Conservation (phyloP, 2,329 filamentous ascomycete genomes). For the Daldinia sp. region DNA sequence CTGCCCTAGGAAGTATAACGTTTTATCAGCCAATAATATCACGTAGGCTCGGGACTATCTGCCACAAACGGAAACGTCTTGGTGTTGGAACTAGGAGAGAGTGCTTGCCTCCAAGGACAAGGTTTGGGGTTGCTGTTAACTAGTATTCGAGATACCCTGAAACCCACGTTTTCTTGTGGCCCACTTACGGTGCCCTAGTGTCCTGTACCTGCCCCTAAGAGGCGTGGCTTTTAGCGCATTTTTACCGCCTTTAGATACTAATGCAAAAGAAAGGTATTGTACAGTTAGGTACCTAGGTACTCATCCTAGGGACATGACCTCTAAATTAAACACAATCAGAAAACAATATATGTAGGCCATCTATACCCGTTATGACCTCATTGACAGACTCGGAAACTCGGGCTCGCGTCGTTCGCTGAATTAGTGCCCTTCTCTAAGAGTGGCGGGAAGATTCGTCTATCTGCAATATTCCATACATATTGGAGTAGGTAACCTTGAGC, state of each 20-base stretch:
- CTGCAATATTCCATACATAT: slow-evolving; percentile 38
- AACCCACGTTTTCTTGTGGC: slow-evolving; percentile 1
- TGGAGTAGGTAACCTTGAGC: slow-evolving; percentile 38
- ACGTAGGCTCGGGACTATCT: not conserved
- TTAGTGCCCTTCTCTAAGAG: not conserved
- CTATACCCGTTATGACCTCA: too few relatives aligned
- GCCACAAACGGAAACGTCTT: slow-evolving; percentile 40
- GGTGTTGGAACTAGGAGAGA: slow-evolving; percentile 2
- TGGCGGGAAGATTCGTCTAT: slow-evolving; percentile 18
- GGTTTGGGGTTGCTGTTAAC: not conserved
- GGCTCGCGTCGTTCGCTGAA: not conserved
- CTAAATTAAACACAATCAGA: too few relatives aligned
- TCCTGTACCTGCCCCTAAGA: too few relatives aligned
- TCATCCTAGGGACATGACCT: too few relatives aligned
- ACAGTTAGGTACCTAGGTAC: too few relatives aligned
- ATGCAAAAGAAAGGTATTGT: too few relatives aligned
- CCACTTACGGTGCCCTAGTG: too few relatives aligned
- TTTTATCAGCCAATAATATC: slow-evolving; percentile 28
- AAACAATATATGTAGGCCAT: too few relatives aligned
- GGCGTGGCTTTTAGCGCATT: too few relatives aligned
- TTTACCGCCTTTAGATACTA: too few relatives aligned
- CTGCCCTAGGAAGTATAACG: not conserved
- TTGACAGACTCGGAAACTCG: slow-evolving; percentile 1
- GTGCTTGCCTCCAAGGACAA: slow-evolving; percentile 13
- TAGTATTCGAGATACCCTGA: slow-evolving; percentile 8